Conservation (phyloP, 768 basidiomycete species). For the Boletellus emodensis region DNA sequence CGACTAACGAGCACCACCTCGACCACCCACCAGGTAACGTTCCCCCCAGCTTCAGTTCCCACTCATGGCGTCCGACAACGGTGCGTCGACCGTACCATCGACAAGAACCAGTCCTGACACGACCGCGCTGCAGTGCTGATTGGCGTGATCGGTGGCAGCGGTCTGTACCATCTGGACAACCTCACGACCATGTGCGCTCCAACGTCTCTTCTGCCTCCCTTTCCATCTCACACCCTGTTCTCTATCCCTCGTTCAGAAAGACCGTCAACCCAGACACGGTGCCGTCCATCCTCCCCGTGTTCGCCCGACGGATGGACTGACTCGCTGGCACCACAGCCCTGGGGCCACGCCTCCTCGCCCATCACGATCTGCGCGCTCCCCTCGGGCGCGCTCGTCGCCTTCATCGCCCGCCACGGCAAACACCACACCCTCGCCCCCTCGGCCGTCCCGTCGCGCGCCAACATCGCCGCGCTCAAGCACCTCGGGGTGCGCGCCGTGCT, state of each 20-base stretch:
- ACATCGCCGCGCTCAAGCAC: slow-evolving; percentile 92
- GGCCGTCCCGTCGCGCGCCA: slow-evolving; percentile 79
- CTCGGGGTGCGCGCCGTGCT: slow-evolving; percentile 86
- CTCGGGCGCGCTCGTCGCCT: slow-evolving; percentile 77
- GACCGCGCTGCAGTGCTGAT: slow-evolving; percentile 53
- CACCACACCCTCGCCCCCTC: slow-evolving; percentile 79
- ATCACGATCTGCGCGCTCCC: slow-evolving; percentile 90
- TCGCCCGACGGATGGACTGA: neutral
- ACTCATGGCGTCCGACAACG: too few relatives aligned
- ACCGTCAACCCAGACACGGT: slow-evolving; percentile 81
- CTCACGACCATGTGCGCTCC: slow-evolving; percentile 74
- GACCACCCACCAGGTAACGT: too few relatives aligned
- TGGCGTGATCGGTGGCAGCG: slow-evolving; percentile 90
- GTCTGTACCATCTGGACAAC: slow-evolving; percentile 91
- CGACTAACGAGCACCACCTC: too few relatives aligned
- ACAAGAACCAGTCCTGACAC: too few relatives aligned
- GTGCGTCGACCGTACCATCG: too few relatives aligned
- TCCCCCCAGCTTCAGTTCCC: too few relatives aligned
- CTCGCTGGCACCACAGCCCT: slow-evolving; percentile 82
- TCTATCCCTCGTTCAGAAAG: slow-evolving; percentile 41
- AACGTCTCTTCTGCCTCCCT: neutral
- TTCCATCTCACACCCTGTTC: too few relatives aligned
- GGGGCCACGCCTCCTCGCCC: slow-evolving; percentile 88
- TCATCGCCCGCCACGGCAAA: slow-evolving; percentile 87
- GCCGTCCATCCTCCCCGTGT: neutral